Conservation (phyloP, 306 rosid genomes). For the Gynostemma pentaphyllum region DNA sequence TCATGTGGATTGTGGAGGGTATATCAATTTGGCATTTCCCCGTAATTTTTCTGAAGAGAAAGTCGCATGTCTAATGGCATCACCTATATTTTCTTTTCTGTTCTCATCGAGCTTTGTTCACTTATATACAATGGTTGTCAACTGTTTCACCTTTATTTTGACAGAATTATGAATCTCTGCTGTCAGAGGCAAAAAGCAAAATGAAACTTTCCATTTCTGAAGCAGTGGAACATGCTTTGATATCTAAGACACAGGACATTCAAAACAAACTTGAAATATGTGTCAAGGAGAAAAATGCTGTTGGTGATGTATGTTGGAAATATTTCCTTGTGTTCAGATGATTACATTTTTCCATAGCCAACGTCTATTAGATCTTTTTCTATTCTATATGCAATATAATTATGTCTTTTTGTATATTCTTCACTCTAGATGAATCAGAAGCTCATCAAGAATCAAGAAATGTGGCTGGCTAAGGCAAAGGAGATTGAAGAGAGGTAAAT, state of each 20-base stretch:
- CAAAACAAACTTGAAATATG: conserved; percentile 60
- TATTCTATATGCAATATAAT: background rate
- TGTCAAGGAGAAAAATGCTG: conserved; percentile 38
- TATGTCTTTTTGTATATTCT: background rate
- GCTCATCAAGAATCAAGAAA: conserved; percentile 71
- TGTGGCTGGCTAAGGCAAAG: conserved; percentile 42
- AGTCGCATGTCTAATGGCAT: background rate
- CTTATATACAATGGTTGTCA: background rate
- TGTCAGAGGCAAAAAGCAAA: conserved; percentile 61
- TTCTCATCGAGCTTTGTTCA: background rate
- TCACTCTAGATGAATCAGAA: conserved; percentile 40
- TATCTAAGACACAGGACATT: conserved; percentile 52
- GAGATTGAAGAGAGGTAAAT: conserved; percentile 70
- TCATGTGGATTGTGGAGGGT: background rate
- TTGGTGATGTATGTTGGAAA: conserved; percentile 42
- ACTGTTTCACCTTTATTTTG: background rate
- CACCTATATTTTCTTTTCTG: background rate
- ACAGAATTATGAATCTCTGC: conserved; percentile 65
- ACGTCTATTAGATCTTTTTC: background rate
- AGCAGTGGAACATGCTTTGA: conserved; percentile 64
- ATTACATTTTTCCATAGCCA: background rate
- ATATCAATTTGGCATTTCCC: background rate
- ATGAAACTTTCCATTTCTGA: conserved; percentile 45
- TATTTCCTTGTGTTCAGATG: background rate
- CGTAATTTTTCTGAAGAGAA: background rate